These are phyloP conservation scores for Cyathus striatus DNA, from an alignment of 768 basidiomycete genomes.

Conservation along the genomic window DNA sequence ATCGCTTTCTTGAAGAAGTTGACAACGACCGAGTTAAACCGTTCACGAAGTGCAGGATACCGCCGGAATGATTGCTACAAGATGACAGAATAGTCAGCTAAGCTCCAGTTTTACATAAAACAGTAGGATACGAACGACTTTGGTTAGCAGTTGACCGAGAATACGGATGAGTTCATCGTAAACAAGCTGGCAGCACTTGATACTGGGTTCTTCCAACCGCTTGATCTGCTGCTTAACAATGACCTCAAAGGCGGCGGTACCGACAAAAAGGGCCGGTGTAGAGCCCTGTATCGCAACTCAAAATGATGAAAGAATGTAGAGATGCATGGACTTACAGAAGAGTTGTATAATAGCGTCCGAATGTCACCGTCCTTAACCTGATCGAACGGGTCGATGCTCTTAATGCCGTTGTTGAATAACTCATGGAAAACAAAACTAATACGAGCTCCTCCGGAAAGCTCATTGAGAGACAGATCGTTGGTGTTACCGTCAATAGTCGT, in stretches of 20 bases:
- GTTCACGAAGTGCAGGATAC: conserved; percentile 93
- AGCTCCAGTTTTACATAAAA: neutral
- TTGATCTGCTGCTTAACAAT: conserved; percentile 99
- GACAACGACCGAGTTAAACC: conserved; percentile 94
- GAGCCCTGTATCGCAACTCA: conserved; percentile 60
- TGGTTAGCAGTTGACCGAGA: conserved; percentile 81
- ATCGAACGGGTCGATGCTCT: conserved; percentile 95
- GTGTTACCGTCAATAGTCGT: conserved; percentile 97
- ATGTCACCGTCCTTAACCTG: conserved; percentile 99
- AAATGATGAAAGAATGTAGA: neutral
- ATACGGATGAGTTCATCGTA: conserved; percentile 98
- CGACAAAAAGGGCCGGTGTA: conserved; percentile 93
- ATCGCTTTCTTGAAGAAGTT: conserved; percentile 95
- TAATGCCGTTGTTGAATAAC: conserved; percentile 94
- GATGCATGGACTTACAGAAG: conserved; percentile 72
- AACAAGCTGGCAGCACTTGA: conserved; percentile 93
- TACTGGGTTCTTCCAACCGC: conserved; percentile 86
- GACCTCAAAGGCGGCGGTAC: conserved; percentile 95
- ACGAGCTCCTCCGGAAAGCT: conserved; percentile 96
- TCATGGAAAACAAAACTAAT: conserved; percentile 99
- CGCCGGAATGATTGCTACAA: conserved; percentile 90
- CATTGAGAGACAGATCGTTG: conserved; percentile 91
- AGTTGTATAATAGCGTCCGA: conserved; percentile 93
- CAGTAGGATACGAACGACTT: conserved; percentile 59
- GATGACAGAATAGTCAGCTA: conserved; percentile 2